Conservation (phyloP, 2,329 filamentous ascomycete species). For the Hypoxylon sp. region DNA sequence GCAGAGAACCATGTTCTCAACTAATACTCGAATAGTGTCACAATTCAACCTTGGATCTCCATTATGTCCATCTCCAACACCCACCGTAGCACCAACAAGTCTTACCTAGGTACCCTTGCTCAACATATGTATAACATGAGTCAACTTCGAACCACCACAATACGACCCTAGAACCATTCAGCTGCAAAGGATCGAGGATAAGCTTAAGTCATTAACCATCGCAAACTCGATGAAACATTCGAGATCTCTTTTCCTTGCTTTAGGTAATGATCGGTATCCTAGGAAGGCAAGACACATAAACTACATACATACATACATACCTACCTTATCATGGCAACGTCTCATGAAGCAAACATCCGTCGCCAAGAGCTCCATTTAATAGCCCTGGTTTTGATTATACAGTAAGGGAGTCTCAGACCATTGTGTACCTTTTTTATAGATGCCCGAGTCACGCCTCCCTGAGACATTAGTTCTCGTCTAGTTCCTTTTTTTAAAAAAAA, state of each 20-base stretch:
- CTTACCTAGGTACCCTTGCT: background rate
- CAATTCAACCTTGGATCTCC: background rate
- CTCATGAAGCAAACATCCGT: background rate
- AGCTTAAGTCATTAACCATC: constrained; percentile 17
- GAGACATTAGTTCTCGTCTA: background rate
- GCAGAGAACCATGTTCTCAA: background rate
- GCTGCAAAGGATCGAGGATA: constrained; percentile 4
- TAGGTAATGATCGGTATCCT: background rate
- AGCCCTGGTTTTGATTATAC: background rate
- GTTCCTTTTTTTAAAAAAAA: background rate
- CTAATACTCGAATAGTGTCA: background rate
- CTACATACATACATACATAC: too few species aligned
- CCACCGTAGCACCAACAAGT: background rate
- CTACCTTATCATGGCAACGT: background rate
- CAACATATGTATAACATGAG: background rate
- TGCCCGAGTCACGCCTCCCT: background rate
- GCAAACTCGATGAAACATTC: constrained; percentile 7
- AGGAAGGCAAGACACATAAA: background rate
- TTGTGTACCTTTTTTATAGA: background rate
- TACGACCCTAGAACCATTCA: background rate
- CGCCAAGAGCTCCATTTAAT: background rate
- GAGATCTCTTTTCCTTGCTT: constrained; percentile 4
- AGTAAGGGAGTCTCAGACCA: background rate
- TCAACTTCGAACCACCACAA: constrained; percentile 1
- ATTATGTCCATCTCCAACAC: background rate